These are phyloP conservation scores for Malassezia arunalokei DNA, from an alignment of 1,284 basidiomycete genomes.

Conservation along the genomic window DNA sequence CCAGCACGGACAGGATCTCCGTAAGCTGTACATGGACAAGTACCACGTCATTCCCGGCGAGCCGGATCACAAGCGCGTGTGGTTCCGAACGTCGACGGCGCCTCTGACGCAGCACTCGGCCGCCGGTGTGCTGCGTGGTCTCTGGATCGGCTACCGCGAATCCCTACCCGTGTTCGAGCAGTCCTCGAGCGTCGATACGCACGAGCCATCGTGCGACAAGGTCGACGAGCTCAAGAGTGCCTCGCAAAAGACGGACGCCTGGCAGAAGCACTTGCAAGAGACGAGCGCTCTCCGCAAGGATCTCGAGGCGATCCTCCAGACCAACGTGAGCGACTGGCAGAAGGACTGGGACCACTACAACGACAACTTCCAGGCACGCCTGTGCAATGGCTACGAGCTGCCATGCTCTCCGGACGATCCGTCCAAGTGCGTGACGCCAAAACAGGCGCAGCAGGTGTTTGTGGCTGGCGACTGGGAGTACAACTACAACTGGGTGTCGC, in stretches of 20 bases:
- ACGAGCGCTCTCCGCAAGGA: constrained; percentile 2
- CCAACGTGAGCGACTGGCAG: constrained; percentile 9
- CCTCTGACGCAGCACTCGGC: constrained; percentile 8
- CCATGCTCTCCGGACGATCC: not conserved
- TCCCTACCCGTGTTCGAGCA: constrained; percentile 2
- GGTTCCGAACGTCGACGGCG: constrained; percentile 4
- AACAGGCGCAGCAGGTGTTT: constrained; percentile 6
- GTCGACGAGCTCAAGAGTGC: not conserved
- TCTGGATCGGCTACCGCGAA: not conserved
- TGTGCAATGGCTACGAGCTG: constrained; percentile 13
- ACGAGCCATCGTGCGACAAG: constrained; percentile 6
- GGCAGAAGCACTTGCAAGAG: constrained; percentile 5
- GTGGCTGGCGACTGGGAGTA: constrained; percentile 12
- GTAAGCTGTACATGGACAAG: constrained; percentile 3
- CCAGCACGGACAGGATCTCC: constrained; percentile 9
- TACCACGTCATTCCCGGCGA: not conserved
- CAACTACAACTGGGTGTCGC: constrained; percentile 11
- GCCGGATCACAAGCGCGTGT: not conserved
- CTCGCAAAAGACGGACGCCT: not conserved
- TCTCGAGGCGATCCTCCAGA: constrained; percentile 3
- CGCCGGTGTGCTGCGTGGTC: constrained; percentile 6
- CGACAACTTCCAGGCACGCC: constrained; percentile 12
- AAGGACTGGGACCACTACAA: constrained; percentile 11
- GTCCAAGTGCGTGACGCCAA: constrained; percentile 1
- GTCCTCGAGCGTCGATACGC: constrained; percentile 3